Evolutionary conservation across 2,329 filamentous ascomycete genomes (phyloP).

Genomic region (Fusarium brachygibbosum): DNA sequence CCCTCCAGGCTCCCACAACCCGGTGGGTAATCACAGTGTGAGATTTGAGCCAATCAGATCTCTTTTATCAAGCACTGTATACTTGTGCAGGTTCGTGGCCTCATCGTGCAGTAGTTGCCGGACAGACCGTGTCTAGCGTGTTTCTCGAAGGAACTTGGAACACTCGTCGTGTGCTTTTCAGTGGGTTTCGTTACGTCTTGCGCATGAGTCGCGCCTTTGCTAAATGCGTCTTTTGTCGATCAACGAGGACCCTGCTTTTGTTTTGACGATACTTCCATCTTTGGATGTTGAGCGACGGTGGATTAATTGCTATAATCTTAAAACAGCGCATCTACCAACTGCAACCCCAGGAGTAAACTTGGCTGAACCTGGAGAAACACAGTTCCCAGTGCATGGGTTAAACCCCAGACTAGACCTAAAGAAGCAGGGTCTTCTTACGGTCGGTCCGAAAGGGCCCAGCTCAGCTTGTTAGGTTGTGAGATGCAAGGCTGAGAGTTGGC

Average conservation of each 20-base stretch:
- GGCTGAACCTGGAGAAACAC: slow-evolving; percentile 47
- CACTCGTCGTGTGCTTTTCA: slow-evolving; percentile 39
- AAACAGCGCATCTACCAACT: slow-evolving; percentile 22
- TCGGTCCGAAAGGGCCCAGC: slow-evolving; percentile 51
- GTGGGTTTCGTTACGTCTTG: slow-evolving; percentile 19
- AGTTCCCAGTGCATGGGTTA: slow-evolving; percentile 14
- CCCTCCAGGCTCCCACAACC: neutral
- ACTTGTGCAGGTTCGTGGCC: slow-evolving; percentile 31
- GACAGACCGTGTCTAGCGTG: slow-evolving; percentile 43
- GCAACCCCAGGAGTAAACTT: slow-evolving; percentile 9
- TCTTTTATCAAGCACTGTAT: slow-evolving; percentile 38
- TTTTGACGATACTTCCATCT: slow-evolving; percentile 1
- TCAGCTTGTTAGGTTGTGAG: neutral
- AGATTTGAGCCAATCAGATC: neutral
- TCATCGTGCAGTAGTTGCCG: slow-evolving; percentile 51
- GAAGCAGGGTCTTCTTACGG: slow-evolving; percentile 15
- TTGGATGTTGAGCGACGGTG: neutral
- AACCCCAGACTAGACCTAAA: slow-evolving; percentile 42
- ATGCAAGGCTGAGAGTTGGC: slow-evolving; percentile 42
- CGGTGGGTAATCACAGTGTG: slow-evolving; percentile 40
- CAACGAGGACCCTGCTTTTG: neutral
- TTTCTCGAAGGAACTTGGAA: slow-evolving; percentile 46
- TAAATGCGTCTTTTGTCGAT: slow-evolving; percentile 15
- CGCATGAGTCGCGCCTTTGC: slow-evolving; percentile 32
- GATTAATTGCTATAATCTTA: slow-evolving; percentile 27